Conservation (phyloP, 306 rosid genomes). For the Quercus agrifolia region DNA sequence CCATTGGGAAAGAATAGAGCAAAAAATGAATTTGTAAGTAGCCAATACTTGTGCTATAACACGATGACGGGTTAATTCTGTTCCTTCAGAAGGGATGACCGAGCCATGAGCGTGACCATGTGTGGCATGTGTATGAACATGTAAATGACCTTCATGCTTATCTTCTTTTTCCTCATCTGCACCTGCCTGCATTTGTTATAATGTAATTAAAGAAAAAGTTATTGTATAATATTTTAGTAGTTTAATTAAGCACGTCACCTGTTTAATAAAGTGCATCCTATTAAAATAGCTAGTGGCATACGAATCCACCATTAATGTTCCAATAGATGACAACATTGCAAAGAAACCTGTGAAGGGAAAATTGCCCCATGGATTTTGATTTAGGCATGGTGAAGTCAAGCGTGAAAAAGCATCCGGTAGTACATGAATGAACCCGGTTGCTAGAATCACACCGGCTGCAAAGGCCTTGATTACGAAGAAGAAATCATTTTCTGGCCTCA, state of each 20-base stretch:
- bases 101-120: slow-evolving; percentile 72
- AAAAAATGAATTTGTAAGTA: background rate
- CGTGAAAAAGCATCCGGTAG: slow-evolving; percentile 41
- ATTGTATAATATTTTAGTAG: background rate
- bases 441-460: slow-evolving; percentile 42
- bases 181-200: background rate
- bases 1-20: background rate
- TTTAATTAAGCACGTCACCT: background rate
- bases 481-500: slow-evolving; percentile 28
- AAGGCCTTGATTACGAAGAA: slow-evolving; percentile 51
- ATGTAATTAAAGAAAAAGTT: too few species aligned
- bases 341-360: slow-evolving; percentile 48
- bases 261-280: background rate
- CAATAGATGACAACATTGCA: slow-evolving; percentile 41
- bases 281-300: slow-evolving; percentile 34
- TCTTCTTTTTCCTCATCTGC: slow-evolving; percentile 17
- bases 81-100: background rate
- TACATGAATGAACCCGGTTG: slow-evolving; percentile 43
- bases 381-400: slow-evolving; percentile 36
- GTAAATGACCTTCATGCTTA: slow-evolving; percentile 39
- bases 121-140: slow-evolving; percentile 55
- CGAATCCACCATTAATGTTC: slow-evolving; percentile 45
- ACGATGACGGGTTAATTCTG: slow-evolving; percentile 45
- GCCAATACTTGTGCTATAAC: slow-evolving; percentile 54
- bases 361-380: slow-evolving; percentile 24